Evolutionary conservation across 257 asterid genomes (phyloP).

Genomic region (Solanum habrochaites): DNA sequence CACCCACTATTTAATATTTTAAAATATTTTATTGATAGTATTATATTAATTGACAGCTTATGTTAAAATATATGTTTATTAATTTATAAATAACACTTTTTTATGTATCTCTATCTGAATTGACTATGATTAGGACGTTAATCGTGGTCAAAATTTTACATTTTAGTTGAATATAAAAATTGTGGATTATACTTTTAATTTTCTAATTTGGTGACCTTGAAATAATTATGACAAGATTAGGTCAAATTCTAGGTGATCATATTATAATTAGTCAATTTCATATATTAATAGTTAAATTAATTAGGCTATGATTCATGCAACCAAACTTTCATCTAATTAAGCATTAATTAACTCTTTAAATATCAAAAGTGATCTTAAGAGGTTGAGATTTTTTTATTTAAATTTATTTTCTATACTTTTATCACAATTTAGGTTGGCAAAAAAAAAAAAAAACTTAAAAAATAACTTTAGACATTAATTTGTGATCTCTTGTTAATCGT

Average conservation of each 20-base stretch:
- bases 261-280: neutral
- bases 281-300: neutral
- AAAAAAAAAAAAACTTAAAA: neutral
- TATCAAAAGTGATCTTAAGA: neutral
- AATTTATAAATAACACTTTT: neutral
- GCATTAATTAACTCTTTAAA: neutral
- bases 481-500: neutral
- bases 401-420: neutral
- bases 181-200: neutral
- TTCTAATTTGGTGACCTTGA: neutral
- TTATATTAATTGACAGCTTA: neutral
- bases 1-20: neutral
- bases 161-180: neutral
- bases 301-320: neutral
- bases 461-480: neutral
- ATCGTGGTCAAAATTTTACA: neutral
- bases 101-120: neutral
- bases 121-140: neutral
- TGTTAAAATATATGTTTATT: neutral
- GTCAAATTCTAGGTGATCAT: neutral
- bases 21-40: neutral
- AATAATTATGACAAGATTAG: neutral
- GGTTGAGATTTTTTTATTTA: neutral
- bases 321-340: neutral
- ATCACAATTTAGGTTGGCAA: neutral